Conservation (phyloP, 495 filamentous ascomycete genomes). For the Trichocladium uniseriatum region DNA sequence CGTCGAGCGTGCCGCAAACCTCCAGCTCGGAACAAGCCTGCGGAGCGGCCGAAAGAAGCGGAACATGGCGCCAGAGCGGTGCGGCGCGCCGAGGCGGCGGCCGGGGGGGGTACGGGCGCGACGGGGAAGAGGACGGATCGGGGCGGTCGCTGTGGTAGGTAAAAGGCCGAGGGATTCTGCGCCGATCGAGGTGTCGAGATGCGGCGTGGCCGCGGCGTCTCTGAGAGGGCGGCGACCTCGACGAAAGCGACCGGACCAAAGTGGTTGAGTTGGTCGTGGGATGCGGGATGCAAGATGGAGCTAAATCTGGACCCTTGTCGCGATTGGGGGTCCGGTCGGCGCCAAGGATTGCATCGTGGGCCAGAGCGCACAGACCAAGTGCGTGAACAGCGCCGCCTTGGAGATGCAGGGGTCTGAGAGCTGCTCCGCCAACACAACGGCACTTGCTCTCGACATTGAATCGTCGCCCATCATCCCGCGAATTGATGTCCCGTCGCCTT, state of each 20-base stretch:
- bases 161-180: no score
- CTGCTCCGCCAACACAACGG: no score
- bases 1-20: constrained; percentile 4
- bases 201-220: no score
- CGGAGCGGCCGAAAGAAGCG: constrained; percentile 25
- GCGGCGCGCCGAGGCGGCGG: constrained; percentile 33
- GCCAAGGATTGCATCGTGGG: not conserved
- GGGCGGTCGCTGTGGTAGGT: no score
- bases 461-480: not conserved
- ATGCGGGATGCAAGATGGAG: not conserved
- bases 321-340: not conserved
- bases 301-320: not conserved
- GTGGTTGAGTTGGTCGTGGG: no score
- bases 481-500: not conserved
- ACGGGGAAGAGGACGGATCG: not conserved
- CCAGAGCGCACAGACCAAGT: no score
- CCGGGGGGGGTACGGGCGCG: constrained; percentile 12
- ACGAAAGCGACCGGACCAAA: no score
- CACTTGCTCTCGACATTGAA: not conserved
- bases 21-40: constrained; percentile 13
- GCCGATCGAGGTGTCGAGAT: no score
- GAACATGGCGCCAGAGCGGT: constrained; percentile 23
- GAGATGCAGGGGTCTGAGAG: no score
- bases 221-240: no score
- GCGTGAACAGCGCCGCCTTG: no score